Base-by-base conservation (phyloP, 2,329 filamentous ascomycete genomes). In the Neonectria punicea region DNA sequence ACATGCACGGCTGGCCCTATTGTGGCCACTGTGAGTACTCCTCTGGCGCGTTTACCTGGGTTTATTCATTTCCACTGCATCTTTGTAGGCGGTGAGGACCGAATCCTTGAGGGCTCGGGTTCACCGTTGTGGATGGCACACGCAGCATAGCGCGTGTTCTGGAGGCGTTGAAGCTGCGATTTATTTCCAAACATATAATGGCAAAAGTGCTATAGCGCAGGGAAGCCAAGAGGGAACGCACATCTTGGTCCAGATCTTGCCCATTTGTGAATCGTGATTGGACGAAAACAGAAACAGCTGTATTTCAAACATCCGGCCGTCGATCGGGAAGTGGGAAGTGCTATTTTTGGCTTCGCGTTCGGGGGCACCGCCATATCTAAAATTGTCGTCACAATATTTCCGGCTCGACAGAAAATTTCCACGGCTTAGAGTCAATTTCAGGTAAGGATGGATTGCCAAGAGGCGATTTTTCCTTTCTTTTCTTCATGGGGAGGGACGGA, bases 271-370 rank as follows among this genome's bases (percentile, higher is more conserved):
- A 51, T 34, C 43, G 50, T 59, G 50, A 49, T 18, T 10, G 41
- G 44, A 55, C 54, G 50, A 43, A 59, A 59, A 55, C 50, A 56
- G 47, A 44, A 59, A 49, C 43, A 30, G 36, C 18, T 58, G 50
- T 63, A 59, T 50, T 41, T 47, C 61, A 63, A 63, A 63, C 54
- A 47, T 39, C 39, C 22, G 30, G 22, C 30, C 5, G 25, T 18
- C 13, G 46, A 30, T 44, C 28, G 36, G 13, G n/a, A 10, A 34
- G 30, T 34, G 25, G 34, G 11, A 14, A 25, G 30, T 28, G 39
- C 61, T 63, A 63, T 63, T 63, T 59, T 63, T 55, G 55, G 61
- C 49, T 50, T 55, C 55, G 51, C 34, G 22, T 56, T 41, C 54
- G 41, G 41, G 47, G 47, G 34, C 39, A 41, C 36, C 20, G 13